A percentile compares a stretch with the other conserved stretches of the same genome.
Conservation (phyloP, 2,329 filamentous ascomycete species). For the Aurifilum marmelostoma region DNA sequence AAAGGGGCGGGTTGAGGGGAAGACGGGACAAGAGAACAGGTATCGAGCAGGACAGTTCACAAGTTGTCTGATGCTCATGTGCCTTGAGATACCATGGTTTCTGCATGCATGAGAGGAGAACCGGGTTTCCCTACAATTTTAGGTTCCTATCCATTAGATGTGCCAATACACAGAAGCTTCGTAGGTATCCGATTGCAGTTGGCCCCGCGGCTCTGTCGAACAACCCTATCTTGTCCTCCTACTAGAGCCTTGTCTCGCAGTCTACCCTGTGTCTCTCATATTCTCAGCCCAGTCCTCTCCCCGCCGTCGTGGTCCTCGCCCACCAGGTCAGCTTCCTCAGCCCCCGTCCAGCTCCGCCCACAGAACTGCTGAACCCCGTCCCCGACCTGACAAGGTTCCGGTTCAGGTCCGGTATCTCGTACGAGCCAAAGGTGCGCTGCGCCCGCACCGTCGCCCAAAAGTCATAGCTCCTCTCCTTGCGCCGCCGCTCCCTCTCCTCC, state of each 20-base stretch:
- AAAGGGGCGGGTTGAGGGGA: background rate
- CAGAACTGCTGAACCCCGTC: slow-evolving; percentile 20
- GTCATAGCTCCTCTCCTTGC: slow-evolving; percentile 42
- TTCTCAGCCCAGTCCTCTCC: too few species aligned
- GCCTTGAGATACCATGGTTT: background rate
- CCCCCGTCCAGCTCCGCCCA: background rate
- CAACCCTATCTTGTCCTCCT: background rate
- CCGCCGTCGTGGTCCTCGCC: background rate
- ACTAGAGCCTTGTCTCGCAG: background rate
- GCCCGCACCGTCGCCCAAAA: slow-evolving; percentile 45
- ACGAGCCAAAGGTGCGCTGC: slow-evolving; percentile 35
- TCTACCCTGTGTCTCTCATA: too few species aligned
- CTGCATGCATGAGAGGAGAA: background rate
- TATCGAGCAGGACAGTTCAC: background rate
- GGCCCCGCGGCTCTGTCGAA: background rate
- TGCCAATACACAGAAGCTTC: background rate
- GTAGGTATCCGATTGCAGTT: background rate
- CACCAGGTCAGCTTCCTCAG: background rate
- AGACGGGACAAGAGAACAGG: background rate
- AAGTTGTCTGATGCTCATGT: background rate
- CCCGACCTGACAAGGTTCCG: slow-evolving; percentile 30
- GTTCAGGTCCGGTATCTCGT: slow-evolving; percentile 45
- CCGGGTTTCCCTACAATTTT: background rate
- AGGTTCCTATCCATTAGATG: background rate
- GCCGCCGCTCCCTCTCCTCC: slow-evolving; percentile 30